Evolutionary conservation across 2,329 filamentous ascomycete genomes (phyloP).

Genomic region (Fusarium veterinarium): DNA sequence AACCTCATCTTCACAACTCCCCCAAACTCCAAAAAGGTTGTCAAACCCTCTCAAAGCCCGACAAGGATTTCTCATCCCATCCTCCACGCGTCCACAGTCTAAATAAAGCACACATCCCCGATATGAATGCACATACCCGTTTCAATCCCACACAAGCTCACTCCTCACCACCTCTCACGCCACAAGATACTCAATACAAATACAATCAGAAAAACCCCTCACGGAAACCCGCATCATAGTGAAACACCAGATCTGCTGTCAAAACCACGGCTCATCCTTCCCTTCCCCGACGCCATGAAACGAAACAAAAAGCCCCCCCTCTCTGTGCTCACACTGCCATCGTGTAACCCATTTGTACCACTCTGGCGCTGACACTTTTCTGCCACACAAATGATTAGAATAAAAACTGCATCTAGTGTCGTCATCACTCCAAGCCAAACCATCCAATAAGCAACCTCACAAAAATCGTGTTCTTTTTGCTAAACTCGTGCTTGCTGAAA

Average conservation of each 20-base stretch:
- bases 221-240: slow-evolving; percentile 21
- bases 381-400: neutral
- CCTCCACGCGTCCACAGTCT: neutral
- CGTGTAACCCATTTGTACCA: neutral
- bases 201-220: neutral
- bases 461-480: neutral
- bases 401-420: neutral
- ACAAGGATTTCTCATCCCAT: neutral
- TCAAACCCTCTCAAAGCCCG: neutral
- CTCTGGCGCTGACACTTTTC: neutral
- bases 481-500: slow-evolving; percentile 2
- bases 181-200: neutral
- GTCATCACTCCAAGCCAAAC: neutral
- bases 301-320: slow-evolving; percentile 4
- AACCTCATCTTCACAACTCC: neutral
- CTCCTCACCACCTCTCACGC: neutral
- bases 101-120: slow-evolving; percentile 6
- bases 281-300: slow-evolving; percentile 9
- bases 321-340: neutral
- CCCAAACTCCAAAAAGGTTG: neutral
- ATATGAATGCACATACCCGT: slow-evolving; percentile 13
- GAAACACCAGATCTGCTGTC: slow-evolving; percentile 34
- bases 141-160: neutral
- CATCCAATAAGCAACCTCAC: neutral
- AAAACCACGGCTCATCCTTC: slow-evolving; percentile 34